phyloP scores from a whole-genome alignment of 345 rosid genomes.

The Salix suchowensis region DNA sequence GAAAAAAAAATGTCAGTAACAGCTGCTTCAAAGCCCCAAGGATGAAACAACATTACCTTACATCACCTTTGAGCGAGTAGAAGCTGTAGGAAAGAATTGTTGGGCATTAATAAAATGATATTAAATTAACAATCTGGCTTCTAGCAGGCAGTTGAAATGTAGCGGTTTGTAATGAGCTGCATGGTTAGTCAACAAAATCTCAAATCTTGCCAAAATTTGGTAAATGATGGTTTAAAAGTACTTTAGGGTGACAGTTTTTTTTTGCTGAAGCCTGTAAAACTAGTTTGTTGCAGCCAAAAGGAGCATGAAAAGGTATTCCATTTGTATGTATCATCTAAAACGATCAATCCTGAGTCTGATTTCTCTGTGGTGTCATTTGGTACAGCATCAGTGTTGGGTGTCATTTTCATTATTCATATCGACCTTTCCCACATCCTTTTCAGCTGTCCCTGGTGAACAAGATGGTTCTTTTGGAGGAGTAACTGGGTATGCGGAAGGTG shows the following conservation, averaged over 20 bases:
- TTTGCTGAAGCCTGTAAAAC: not conserved
- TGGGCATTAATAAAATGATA: not conserved
- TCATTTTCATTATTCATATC: slow-evolving; percentile 13
- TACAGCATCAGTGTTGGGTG: slow-evolving; percentile 6
- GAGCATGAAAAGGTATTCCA: not conserved
- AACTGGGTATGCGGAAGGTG: slow-evolving; percentile 6
- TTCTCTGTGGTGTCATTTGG: slow-evolving; percentile 7
- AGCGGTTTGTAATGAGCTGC: not conserved
- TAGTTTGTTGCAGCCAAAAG: not conserved
- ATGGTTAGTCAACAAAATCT: not conserved
- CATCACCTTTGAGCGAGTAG: not conserved
- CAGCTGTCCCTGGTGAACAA: not conserved
- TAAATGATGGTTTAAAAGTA: not conserved
- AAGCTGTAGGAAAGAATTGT: not conserved
- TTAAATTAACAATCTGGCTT: not conserved
- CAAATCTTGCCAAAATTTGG: not conserved
- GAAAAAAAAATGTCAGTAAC: not conserved
- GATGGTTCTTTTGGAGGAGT: slow-evolving; percentile 4
- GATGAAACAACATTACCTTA: not conserved
- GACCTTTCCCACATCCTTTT: slow-evolving; percentile 8
- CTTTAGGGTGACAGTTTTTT: not conserved
- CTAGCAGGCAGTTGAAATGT: not conserved
- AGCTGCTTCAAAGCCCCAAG: not conserved
- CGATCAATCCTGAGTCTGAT: slow-evolving; percentile 18
- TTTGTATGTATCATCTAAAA: slow-evolving; percentile 28